These are phyloP conservation scores for Neobulgaria alba DNA, from an alignment of 2,329 filamentous ascomycete species.

Conservation along the genomic window DNA sequence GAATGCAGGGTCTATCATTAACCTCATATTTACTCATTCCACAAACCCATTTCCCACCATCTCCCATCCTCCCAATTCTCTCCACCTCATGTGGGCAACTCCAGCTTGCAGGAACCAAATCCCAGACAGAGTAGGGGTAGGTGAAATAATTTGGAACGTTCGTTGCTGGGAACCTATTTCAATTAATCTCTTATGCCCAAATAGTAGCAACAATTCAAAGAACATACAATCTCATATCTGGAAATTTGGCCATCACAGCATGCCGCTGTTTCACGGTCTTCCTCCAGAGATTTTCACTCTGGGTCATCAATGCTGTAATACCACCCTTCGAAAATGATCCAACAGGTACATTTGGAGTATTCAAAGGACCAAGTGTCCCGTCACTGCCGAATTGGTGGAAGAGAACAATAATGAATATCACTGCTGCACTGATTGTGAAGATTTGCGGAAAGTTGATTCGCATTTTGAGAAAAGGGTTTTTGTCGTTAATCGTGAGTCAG, in stretches of 20 bases:
- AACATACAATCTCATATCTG: not conserved
- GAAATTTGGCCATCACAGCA: not conserved
- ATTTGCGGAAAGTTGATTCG: not conserved
- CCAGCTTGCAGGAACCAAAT: conserved; percentile 31
- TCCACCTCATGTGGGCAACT: conserved; percentile 33
- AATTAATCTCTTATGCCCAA: no score
- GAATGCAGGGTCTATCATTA: conserved; percentile 22
- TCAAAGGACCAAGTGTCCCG: no score
- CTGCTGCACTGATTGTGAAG: not conserved
- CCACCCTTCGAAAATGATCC: not conserved
- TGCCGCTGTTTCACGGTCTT: not conserved
- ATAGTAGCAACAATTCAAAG: not conserved
- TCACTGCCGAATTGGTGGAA: not conserved
- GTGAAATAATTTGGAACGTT: conserved; percentile 11
- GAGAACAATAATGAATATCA: not conserved
- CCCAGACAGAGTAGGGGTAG: conserved; percentile 30
- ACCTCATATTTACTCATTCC: conserved; percentile 31
- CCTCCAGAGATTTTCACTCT: not conserved
- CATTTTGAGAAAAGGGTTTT: no score
- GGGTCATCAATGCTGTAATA: not conserved
- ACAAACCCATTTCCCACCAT: conserved; percentile 35
- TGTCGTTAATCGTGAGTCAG: no score
- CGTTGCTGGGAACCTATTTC: conserved; percentile 20
- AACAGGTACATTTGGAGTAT: no score
- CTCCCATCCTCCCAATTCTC: conserved; percentile 31